phyloP scores from a whole-genome alignment of 2,329 filamentous ascomycete species.

The Esteya vermicola region DNA sequence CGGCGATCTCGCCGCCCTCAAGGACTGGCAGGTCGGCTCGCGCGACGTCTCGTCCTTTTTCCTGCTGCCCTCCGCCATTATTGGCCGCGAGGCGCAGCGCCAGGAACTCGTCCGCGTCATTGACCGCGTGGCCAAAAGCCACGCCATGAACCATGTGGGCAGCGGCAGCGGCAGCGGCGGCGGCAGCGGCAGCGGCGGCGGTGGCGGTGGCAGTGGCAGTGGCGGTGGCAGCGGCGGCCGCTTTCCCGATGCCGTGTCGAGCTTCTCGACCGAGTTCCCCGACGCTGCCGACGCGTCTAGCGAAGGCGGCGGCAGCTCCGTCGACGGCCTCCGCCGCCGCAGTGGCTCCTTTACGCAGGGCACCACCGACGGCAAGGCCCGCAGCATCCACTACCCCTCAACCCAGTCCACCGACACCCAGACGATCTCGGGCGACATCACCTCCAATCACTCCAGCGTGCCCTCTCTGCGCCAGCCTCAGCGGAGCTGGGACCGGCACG shows the following conservation, averaged over 20 bases:
- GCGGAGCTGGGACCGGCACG: constrained; percentile 37
- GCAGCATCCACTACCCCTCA: constrained; percentile 26
- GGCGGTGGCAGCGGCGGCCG: constrained; percentile 28
- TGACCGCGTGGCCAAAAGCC: constrained; percentile 57
- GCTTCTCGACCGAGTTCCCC: constrained; percentile 33
- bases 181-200: constrained; percentile 25
- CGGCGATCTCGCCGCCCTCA: constrained; percentile 57
- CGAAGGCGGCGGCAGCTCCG: constrained; percentile 41
- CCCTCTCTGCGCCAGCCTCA: constrained; percentile 20
- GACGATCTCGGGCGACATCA: constrained; percentile 31
- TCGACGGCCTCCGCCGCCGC: constrained; percentile 32
- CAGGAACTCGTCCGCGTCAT: constrained; percentile 59
- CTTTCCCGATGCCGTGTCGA: constrained; percentile 40
- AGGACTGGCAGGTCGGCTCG: constrained; percentile 62
- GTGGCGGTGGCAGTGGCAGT: constrained; percentile 25
- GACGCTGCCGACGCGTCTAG: constrained; percentile 40
- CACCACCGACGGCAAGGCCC: constrained; percentile 25
- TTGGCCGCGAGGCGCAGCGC: constrained; percentile 63
- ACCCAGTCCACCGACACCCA: constrained; percentile 26
- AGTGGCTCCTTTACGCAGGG: constrained; percentile 34
- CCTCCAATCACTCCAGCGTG: constrained; percentile 28
- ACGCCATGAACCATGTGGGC: constrained; percentile 31
- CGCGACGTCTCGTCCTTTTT: constrained; percentile 89
- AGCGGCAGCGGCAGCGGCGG: constrained; percentile 26
- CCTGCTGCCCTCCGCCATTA: constrained; percentile 66